Conservation (phyloP, 495 filamentous ascomycete genomes). For the Lichina pygmaea region DNA sequence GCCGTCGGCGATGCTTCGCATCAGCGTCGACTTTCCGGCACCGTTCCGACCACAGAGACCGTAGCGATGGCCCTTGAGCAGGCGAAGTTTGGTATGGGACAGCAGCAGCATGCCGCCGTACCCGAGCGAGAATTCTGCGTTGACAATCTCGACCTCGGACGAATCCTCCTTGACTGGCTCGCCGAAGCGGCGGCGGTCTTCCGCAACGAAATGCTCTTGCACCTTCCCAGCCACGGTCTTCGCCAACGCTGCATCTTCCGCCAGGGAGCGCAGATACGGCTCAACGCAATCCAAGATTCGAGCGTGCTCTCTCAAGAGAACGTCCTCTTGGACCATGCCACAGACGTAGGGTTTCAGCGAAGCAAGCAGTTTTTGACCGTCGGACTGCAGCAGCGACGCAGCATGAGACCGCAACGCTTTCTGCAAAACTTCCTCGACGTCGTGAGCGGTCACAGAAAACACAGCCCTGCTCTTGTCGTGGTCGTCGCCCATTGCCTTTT, state of each 20-base stretch:
- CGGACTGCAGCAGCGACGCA: constrained; percentile 26
- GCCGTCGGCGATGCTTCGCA: constrained; percentile 83
- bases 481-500: constrained; percentile 73
- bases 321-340: constrained; percentile 69
- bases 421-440: constrained; percentile 50
- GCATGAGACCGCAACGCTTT: constrained; percentile 42
- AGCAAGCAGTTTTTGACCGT: constrained; percentile 34
- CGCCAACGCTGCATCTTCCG: constrained; percentile 24
- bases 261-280: constrained; percentile 50
- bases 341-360: constrained; percentile 47
- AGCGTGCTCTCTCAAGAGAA: constrained; percentile 53
- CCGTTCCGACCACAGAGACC: constrained; percentile 92
- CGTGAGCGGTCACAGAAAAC: constrained; percentile 30
- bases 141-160: constrained; percentile 80
- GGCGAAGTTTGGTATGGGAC: constrained; percentile 80
- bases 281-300: constrained; percentile 37
- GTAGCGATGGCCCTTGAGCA: constrained; percentile 90
- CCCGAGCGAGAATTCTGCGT: constrained; percentile 89
- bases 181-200: constrained; percentile 70
- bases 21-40: constrained; percentile 92
- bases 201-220: constrained; percentile 43
- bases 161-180: constrained; percentile 64
- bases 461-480: constrained; percentile 18
- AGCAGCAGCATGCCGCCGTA: constrained; percentile 97
- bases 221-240: constrained; percentile 35